phyloP scores from a whole-genome alignment of 305 asterid genomes.

The Solanum hybrid region DNA sequence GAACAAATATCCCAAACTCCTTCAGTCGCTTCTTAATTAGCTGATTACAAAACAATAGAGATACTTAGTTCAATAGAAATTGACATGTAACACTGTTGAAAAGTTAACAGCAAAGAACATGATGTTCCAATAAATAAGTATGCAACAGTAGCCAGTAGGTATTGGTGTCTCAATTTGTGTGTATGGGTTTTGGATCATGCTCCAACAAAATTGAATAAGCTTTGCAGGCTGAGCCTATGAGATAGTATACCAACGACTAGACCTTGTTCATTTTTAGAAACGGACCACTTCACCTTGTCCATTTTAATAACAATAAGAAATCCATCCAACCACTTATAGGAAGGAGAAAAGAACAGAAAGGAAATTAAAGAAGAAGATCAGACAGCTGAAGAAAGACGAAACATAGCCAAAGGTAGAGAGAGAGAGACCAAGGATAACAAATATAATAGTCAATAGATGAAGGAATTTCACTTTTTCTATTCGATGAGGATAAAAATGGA shows the following conservation, averaged over 20 bases:
- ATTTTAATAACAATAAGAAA: not conserved
- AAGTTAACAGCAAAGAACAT: not conserved
- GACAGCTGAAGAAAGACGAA: not conserved
- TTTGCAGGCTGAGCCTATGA: not conserved
- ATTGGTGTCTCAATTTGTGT: not conserved
- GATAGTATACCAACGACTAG: not conserved
- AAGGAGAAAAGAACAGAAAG: not conserved
- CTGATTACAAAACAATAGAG: constrained; percentile 35
- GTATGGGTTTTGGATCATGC: not conserved
- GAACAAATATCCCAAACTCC: constrained; percentile 91
- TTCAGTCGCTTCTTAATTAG: constrained; percentile 88
- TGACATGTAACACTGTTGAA: not conserved
- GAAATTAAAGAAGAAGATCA: not conserved
- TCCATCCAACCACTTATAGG: not conserved
- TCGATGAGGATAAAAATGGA: not conserved
- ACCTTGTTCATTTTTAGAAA: not conserved
- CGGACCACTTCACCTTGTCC: not conserved
- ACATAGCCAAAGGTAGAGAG: not conserved
- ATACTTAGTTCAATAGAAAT: not conserved
- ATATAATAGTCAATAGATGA: not conserved
- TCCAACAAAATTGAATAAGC: not conserved
- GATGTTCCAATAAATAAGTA: not conserved
- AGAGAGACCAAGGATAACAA: not conserved
- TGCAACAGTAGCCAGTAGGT: not conserved
- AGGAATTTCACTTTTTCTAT: not conserved